A percentile compares a stretch with the other conserved stretches of the same genome.
These are phyloP conservation scores for Phytophthora meadii DNA, from an alignment of 352 stramenopile species.

Conservation along the genomic window DNA sequence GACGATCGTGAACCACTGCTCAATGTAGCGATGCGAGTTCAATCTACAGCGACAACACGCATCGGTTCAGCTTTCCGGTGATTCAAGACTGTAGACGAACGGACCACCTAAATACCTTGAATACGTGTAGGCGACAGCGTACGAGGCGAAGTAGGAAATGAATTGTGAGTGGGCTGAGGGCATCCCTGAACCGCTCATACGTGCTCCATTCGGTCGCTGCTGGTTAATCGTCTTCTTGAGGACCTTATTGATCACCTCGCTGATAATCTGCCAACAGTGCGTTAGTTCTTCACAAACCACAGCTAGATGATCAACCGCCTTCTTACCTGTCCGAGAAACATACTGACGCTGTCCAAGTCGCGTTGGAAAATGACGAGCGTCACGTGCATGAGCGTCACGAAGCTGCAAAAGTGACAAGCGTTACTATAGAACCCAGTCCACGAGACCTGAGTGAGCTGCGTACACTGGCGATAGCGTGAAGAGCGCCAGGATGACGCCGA, in stretches of 20 bases:
- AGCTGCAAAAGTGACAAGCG: conserved; percentile 39
- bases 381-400: conserved; percentile 87
- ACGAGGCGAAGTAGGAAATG: conserved; percentile 78
- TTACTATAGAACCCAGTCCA: not conserved
- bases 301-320: not conserved
- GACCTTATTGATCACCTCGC: conserved; percentile 80
- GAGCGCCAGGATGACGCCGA: conserved; percentile 73
- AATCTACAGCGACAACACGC: conserved; percentile 36
- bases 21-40: conserved; percentile 54
- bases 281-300: not conserved
- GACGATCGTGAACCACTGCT: conserved; percentile 70
- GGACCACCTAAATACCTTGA: conserved; percentile 44
- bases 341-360: conserved; percentile 72
- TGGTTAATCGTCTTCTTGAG: conserved; percentile 82
- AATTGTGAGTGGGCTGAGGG: conserved; percentile 84
- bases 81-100: conserved; percentile 5
- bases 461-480: conserved; percentile 84
- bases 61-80: conserved; percentile 8
- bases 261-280: conserved; percentile 47
- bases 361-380: conserved; percentile 84
- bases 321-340: conserved; percentile 73
- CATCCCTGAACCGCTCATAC: conserved; percentile 71
- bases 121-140: conserved; percentile 72
- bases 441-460: conserved; percentile 6
- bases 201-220: conserved; percentile 63